Conservation (phyloP, 2,329 filamentous ascomycete species). For the Scorias spongiosa region DNA sequence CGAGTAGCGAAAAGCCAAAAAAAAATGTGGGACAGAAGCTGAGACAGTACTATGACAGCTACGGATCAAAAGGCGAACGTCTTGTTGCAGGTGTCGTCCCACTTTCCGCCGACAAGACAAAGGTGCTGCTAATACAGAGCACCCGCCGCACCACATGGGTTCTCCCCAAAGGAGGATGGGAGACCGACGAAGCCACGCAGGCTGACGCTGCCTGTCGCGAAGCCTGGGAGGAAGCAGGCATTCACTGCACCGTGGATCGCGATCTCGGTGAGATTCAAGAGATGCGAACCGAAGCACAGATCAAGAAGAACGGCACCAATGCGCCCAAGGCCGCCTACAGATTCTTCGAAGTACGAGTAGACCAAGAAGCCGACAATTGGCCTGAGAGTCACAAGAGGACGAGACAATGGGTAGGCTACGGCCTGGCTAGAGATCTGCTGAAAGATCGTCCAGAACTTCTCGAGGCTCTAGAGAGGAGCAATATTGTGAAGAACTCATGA, state of each 20-base stretch:
- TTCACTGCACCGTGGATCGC: conserved; percentile 67
- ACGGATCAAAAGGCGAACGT: conserved; percentile 80
- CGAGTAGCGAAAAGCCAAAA: neutral
- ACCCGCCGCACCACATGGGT: conserved; percentile 88
- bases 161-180: conserved; percentile 94
- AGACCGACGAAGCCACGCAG: conserved; percentile 77
- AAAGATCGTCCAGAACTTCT: conserved; percentile 69
- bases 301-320: conserved; percentile 21
- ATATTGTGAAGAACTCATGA: conserved; percentile 11
- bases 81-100: conserved; percentile 91
- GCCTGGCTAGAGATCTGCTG: conserved; percentile 64
- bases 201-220: conserved; percentile 74
- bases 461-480: conserved; percentile 68
- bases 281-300: conserved; percentile 38
- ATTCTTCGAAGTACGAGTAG: conserved; percentile 80
- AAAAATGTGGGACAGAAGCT: neutral
- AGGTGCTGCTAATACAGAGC: conserved; percentile 87
- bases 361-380: conserved; percentile 74
- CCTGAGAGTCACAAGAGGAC: conserved; percentile 86
- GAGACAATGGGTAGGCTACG: conserved; percentile 77
- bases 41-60: conserved; percentile 40
- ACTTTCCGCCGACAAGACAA: conserved; percentile 68
- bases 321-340: conserved; percentile 65
- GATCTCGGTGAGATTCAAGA: conserved; percentile 81
- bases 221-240: conserved; percentile 96